Conservation (phyloP, 2,329 filamentous ascomycete genomes). For the Hysterium pulicare region DNA sequence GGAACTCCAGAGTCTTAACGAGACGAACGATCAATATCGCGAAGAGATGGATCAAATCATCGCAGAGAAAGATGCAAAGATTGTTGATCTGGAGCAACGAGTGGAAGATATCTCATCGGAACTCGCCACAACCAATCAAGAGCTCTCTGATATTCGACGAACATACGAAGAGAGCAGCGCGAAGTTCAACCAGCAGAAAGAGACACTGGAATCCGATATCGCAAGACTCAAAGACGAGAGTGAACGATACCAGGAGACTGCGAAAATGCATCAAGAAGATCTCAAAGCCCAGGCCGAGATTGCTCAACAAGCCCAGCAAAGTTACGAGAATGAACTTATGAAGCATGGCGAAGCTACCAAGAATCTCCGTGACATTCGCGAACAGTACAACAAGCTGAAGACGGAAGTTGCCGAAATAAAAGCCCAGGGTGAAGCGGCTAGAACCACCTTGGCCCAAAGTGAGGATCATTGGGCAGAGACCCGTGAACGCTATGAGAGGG, state of each 20-base stretch:
- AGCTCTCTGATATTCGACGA: slow-evolving; percentile 76
- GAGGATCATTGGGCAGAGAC: slow-evolving; percentile 87
- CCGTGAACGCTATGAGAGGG: slow-evolving; percentile 75
- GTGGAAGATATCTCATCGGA: slow-evolving; percentile 81
- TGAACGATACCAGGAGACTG: slow-evolving; percentile 72
- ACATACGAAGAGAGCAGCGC: slow-evolving; percentile 72
- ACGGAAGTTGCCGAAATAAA: slow-evolving; percentile 71
- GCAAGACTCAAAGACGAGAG: slow-evolving; percentile 78
- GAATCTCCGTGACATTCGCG: slow-evolving; percentile 71
- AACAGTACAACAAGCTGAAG: slow-evolving; percentile 78
- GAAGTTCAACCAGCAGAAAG: slow-evolving; percentile 77
- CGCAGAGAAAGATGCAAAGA: slow-evolving; percentile 72
- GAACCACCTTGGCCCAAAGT: slow-evolving; percentile 71
- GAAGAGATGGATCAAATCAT: slow-evolving; percentile 77
- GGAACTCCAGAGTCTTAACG: slow-evolving; percentile 72
- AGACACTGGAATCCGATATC: slow-evolving; percentile 73
- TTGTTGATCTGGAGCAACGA: slow-evolving; percentile 77
- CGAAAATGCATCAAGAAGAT: slow-evolving; percentile 84
- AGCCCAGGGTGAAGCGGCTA: slow-evolving; percentile 82
- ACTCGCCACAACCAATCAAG: slow-evolving; percentile 74
- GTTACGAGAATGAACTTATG: slow-evolving; percentile 90
- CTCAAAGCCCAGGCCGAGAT: slow-evolving; percentile 92
- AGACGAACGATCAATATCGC: slow-evolving; percentile 79
- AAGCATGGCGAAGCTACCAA: slow-evolving; percentile 96
- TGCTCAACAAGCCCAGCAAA: slow-evolving; percentile 85